Percentiles rank a stretch among this genome's conserved stretches.
These are phyloP conservation scores for Diaporthe longicolla DNA, from an alignment of 2,329 filamentous ascomycete genomes.

Conservation along the genomic window DNA sequence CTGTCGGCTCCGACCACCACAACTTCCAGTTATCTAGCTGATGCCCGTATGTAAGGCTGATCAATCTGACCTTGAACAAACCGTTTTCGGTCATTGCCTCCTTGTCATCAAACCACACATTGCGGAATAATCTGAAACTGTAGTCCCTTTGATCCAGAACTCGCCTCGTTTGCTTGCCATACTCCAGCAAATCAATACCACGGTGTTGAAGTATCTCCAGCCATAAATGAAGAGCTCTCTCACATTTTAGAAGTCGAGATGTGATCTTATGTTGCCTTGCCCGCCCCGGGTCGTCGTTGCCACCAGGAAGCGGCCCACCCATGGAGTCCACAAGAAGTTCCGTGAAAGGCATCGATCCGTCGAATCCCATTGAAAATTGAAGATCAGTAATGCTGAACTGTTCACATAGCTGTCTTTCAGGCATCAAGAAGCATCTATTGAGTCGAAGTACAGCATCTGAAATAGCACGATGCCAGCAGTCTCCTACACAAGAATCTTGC, in stretches of 20 bases:
- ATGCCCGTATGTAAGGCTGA: background rate
- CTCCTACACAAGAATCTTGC: too few species aligned
- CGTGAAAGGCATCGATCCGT: background rate
- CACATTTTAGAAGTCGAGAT: background rate
- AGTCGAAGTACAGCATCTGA: too few species aligned
- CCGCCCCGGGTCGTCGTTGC: fast-evolving
- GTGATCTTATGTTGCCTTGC: background rate
- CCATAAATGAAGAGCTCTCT: background rate
- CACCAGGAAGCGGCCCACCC: fast-evolving
- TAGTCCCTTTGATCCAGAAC: background rate
- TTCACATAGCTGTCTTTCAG: too few species aligned
- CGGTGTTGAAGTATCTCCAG: background rate
- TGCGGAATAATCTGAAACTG: background rate
- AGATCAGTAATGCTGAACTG: too few species aligned
- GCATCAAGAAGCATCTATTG: too few species aligned
- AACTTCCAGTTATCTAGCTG: background rate
- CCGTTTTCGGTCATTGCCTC: background rate
- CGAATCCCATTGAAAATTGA: too few species aligned
- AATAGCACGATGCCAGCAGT: too few species aligned
- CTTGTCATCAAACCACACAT: background rate
- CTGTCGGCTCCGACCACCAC: conserved; percentile 18
- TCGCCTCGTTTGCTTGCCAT: background rate
- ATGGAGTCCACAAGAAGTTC: background rate
- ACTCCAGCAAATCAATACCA: background rate
- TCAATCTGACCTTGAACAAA: background rate